Base-by-base conservation (phyloP, 2,329 filamentous ascomycete genomes). In the Harringtonia lauricola region DNA sequence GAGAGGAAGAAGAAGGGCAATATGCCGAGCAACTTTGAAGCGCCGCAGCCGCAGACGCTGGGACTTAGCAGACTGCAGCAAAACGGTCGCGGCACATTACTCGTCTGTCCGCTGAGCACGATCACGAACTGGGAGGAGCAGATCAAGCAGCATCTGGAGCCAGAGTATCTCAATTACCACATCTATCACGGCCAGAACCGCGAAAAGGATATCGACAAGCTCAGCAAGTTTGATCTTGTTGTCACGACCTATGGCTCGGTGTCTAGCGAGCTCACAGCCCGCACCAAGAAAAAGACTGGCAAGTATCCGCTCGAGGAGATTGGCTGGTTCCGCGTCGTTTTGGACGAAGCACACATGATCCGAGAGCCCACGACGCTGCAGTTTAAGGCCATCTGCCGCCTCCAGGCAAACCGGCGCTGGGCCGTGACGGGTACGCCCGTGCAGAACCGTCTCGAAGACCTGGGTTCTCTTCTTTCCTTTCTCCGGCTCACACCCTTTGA, bases 351-450 rank as follows among this genome's bases (percentile, higher is more conserved):
- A 1, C 92, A 98, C 59, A 85, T 85, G 62, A 96, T 98, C 51
- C 85, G 92, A 22, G 90, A 94, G 54, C 82, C 86, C 49, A 76
- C 71, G 4, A 90, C 88, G 1, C 68, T 84, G 34, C 83, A 90
- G 52, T 94, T 88, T 43, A 87, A 89, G 58, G 86, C 86, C 3
- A 86, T 92, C 18, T 89, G 87, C 51, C 75, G 78, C 18, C 68
- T 96, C 3, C 74, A 84, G 47, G 86, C 88, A 2, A 76, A 85
- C 56, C 79, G 89, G 28, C 81, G 89, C 29, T 98, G 92, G 92
- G 90, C 89, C 3, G 86, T 96, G n/a, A 96, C 92, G 0, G 92
- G 90, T 43, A 96, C 92, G 0, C 92, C 89, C 0, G 86, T 96
- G 9, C 90, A 96, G 62, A 98, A 98, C 57, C 81, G 86, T 4